Evolutionary conservation across 768 basidiomycete species (phyloP).

Genomic region (Russula brevipes): DNA sequence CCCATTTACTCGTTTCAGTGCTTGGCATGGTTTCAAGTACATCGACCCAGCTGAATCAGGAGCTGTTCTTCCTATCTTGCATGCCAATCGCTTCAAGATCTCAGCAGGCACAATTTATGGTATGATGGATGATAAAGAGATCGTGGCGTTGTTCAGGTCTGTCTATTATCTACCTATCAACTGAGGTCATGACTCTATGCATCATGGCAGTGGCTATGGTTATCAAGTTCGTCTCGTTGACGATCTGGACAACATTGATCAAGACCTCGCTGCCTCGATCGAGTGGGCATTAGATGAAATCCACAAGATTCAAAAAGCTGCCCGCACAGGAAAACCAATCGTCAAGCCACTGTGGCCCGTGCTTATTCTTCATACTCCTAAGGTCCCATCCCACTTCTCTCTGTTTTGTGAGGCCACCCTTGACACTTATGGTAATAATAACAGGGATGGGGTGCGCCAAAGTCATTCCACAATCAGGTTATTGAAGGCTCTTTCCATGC

Average conservation of each 20-base stretch:
- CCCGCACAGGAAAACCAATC: constrained; percentile 61
- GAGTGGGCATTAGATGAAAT: constrained; percentile 50
- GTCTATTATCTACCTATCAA: constrained; percentile 15
- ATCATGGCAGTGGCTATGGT: constrained; percentile 59
- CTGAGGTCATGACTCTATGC: background rate
- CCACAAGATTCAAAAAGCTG: constrained; percentile 70
- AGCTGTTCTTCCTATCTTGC: constrained; percentile 86
- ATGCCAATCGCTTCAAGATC: constrained; percentile 87
- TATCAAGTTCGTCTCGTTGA: constrained; percentile 84
- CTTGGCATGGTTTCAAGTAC: constrained; percentile 87
- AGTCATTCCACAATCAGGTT: constrained; percentile 57
- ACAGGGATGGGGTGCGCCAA: constrained; percentile 63
- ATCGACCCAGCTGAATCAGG: constrained; percentile 87
- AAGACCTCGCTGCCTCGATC: constrained; percentile 74
- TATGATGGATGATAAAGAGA: constrained; percentile 85
- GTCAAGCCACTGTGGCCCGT: constrained; percentile 65
- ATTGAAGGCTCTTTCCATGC: constrained; percentile 80
- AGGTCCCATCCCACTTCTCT: constrained; percentile 37
- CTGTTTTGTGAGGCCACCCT: background rate
- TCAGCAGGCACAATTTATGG: constrained; percentile 87
- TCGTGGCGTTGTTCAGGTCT: constrained; percentile 68
- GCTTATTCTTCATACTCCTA: constrained; percentile 72
- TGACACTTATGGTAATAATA: background rate
- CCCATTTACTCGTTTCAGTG: constrained; percentile 32
- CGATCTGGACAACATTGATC: constrained; percentile 59